phyloP scores from a whole-genome alignment of 805 yeast species.

The Cyberlindnera petersonii region DNA sequence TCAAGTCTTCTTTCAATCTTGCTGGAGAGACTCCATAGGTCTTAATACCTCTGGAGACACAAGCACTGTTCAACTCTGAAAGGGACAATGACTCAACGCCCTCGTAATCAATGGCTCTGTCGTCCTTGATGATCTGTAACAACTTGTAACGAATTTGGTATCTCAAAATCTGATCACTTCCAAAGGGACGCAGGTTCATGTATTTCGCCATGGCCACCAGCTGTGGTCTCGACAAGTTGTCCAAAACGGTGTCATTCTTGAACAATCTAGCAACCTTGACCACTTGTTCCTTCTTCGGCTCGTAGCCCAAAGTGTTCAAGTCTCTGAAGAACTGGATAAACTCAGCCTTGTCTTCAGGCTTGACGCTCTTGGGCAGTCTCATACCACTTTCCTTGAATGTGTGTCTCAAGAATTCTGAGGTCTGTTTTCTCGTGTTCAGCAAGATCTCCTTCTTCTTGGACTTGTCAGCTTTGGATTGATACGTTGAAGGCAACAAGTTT shows the following conservation, averaged over 20 bases:
- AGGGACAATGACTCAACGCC: constrained; percentile 82
- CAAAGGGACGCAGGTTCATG: constrained; percentile 87
- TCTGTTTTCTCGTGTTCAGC: constrained; percentile 59
- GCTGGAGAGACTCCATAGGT: constrained; percentile 76
- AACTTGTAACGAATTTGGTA: constrained; percentile 90
- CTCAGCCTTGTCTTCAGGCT: constrained; percentile 68
- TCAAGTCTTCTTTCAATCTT: constrained; percentile 74
- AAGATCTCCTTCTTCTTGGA: constrained; percentile 54
- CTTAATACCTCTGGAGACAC: constrained; percentile 91
- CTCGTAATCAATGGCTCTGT: constrained; percentile 86
- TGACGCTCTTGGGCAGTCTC: constrained; percentile 59
- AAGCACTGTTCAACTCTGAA: constrained; percentile 80
- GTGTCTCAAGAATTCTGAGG: constrained; percentile 57
- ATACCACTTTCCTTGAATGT: constrained; percentile 68
- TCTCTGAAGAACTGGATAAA: constrained; percentile 77
- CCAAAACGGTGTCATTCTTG: constrained; percentile 89
- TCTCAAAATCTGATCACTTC: constrained; percentile 86
- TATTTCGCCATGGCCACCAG: constrained; percentile 90
- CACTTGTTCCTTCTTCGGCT: constrained; percentile 65
- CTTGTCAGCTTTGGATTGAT: constrained; percentile 60
- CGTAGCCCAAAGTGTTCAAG: constrained; percentile 57
- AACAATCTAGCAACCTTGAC: constrained; percentile 83
- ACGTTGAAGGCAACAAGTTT: constrained; percentile 88
- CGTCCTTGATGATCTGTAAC: constrained; percentile 89
- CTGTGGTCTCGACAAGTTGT: constrained; percentile 87